These are phyloP conservation scores for Rhynchosporium secalis DNA, from an alignment of 2,329 filamentous ascomycete genomes.

Conservation along the genomic window DNA sequence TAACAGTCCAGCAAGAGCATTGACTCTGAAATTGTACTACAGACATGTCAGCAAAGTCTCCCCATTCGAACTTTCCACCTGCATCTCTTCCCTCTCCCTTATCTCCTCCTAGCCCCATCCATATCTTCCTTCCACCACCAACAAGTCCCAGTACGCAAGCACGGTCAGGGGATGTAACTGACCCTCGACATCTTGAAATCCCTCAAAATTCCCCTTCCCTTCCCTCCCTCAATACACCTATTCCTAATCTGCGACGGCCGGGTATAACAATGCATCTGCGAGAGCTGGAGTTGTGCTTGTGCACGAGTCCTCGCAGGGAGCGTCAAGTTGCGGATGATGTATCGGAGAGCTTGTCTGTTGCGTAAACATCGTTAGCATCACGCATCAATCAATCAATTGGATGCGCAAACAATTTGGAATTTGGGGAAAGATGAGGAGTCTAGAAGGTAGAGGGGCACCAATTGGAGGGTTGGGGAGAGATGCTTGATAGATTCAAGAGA, in stretches of 20 bases:
- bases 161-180: slow-evolving; percentile 42
- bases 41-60: slow-evolving; percentile 12
- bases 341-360: slow-evolving; percentile 82
- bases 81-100: not conserved
- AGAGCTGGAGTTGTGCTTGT: slow-evolving; percentile 88
- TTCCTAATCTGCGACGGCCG: slow-evolving; percentile 92
- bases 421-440: not conserved
- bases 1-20: slow-evolving; percentile 80
- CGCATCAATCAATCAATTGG: not conserved
- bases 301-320: slow-evolving; percentile 80
- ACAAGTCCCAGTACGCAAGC: not conserved
- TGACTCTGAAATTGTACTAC: slow-evolving; percentile 89
- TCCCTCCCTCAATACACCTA: slow-evolving; percentile 89
- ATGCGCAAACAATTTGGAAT: not conserved
- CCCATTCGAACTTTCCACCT: not conserved
- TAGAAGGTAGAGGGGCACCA: not conserved
- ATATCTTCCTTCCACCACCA: not conserved
- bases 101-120: not conserved
- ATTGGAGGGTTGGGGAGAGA: not conserved
- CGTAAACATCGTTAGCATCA: slow-evolving; percentile 11
- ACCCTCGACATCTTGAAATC: slow-evolving; percentile 93
- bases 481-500: no score
- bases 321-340: slow-evolving; percentile 90
- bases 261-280: slow-evolving; percentile 96
- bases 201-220: slow-evolving; percentile 82